Percentiles rank a stretch among this genome's conserved stretches.
Conservation (phyloP, 495 filamentous ascomycete species). For the Penicillium salamii region DNA sequence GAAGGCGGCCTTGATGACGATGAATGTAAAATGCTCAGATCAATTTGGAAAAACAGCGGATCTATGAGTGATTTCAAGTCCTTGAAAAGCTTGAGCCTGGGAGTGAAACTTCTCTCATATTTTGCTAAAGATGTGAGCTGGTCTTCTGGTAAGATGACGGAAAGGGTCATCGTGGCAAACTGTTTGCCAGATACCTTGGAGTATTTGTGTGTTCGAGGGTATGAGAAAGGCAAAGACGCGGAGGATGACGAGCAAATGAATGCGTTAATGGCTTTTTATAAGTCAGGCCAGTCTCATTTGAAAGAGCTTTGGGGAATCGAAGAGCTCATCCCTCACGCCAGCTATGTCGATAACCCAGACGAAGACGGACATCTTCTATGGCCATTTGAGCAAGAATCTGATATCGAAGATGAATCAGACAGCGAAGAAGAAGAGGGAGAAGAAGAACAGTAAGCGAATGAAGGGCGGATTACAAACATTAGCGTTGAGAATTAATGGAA, state of each 20-base stretch:
- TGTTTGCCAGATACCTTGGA: slow-evolving; percentile 22
- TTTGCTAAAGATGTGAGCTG: slow-evolving; percentile 16
- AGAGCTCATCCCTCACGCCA: slow-evolving; percentile 20
- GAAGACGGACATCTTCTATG: slow-evolving; percentile 12
- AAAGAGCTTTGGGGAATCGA: slow-evolving; percentile 20
- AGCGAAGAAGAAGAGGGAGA: background rate
- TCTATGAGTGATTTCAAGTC: slow-evolving; percentile 20
- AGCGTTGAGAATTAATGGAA: too few species aligned
- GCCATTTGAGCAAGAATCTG: background rate
- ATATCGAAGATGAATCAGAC: background rate
- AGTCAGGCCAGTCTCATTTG: slow-evolving; percentile 11
- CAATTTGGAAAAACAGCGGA: background rate
- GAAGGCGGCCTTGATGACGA: background rate
- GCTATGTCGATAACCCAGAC: slow-evolving; percentile 15
- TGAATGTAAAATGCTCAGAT: background rate
- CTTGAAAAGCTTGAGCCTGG: slow-evolving; percentile 21
- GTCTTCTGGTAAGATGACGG: background rate
- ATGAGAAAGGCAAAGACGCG: slow-evolving; percentile 13
- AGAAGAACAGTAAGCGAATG: background rate
- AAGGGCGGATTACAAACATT: too few species aligned
- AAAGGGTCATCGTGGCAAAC: slow-evolving; percentile 3
- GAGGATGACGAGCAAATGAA: slow-evolving; percentile 19
- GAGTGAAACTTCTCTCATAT: slow-evolving; percentile 21
- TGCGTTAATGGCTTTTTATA: slow-evolving; percentile 8
- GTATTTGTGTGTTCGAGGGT: slow-evolving; percentile 26